Conservation (phyloP, 164 flowering plant species). For the Aristolochia contorta region DNA sequence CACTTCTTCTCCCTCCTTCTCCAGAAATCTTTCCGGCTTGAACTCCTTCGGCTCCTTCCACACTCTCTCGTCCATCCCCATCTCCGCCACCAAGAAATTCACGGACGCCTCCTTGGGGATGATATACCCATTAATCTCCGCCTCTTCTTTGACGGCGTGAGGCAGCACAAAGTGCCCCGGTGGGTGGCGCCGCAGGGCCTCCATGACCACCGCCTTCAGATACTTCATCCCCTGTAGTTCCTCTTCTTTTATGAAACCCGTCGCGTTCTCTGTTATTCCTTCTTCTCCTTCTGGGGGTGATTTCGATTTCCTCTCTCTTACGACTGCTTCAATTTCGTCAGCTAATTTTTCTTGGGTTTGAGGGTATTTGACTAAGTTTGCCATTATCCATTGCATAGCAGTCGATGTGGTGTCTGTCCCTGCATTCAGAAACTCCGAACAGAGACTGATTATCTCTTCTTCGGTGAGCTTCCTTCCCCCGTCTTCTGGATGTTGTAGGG, state of each 20-base stretch:
- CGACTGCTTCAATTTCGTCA: not conserved
- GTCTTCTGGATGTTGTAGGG: constrained; percentile 26
- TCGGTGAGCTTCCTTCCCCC: constrained; percentile 29
- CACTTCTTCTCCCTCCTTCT: constrained; percentile 5
- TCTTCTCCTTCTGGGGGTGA: not conserved
- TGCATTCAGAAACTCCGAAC: constrained; percentile 26
- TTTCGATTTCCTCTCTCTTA: not conserved
- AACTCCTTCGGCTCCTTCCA: constrained; percentile 30
- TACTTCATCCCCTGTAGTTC: constrained; percentile 15
- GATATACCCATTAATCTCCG: constrained; percentile 10
- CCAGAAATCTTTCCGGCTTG: constrained; percentile 25
- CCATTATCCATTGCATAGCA: constrained; percentile 27
- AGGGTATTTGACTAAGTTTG: constrained; percentile 20
- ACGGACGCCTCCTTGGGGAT: constrained; percentile 12
- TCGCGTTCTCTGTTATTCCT: not conserved
- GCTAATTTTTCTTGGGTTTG: constrained; percentile 1
- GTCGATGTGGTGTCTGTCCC: constrained; percentile 30
- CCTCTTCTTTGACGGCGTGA: constrained; percentile 16
- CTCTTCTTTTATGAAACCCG: constrained; percentile 9
- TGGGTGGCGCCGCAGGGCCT: constrained; percentile 22
- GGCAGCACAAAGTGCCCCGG: constrained; percentile 19
- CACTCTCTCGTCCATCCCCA: constrained; percentile 21
- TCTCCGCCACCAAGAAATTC: constrained; percentile 19
- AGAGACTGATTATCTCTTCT: constrained; percentile 18
- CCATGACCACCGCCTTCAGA: constrained; percentile 23